phyloP scores from a whole-genome alignment of 2,329 filamentous ascomycete genomes.

The Volutella citrinella region DNA sequence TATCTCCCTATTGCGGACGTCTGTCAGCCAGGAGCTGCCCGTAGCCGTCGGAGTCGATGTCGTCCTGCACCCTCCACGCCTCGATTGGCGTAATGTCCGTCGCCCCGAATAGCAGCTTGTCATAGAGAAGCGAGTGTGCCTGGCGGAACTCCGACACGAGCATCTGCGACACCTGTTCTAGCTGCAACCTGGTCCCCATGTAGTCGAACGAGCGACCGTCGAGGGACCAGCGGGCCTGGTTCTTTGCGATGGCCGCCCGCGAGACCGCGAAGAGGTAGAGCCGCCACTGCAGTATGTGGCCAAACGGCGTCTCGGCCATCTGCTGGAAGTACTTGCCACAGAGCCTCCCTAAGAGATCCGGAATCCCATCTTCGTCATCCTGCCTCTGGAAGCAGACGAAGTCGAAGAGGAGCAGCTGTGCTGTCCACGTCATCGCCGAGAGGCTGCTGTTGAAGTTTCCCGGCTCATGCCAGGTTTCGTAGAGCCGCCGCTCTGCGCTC shows the following conservation, averaged over 20 bases:
- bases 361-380: slow-evolving; percentile 3
- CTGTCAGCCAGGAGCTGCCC: background rate
- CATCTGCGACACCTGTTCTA: slow-evolving; percentile 2
- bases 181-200: background rate
- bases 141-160: background rate
- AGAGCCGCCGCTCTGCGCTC: background rate
- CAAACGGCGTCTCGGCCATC: slow-evolving; percentile 5
- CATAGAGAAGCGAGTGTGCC: slow-evolving; percentile 2
- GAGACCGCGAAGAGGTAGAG: background rate
- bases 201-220: background rate
- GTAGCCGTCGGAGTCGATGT: background rate
- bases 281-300: too few relatives aligned
- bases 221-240: slow-evolving; percentile 1
- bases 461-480: background rate
- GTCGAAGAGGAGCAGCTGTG: slow-evolving; percentile 4
- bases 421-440: slow-evolving; percentile 1
- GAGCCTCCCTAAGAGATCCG: slow-evolving; percentile 3
- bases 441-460: slow-evolving; percentile 2
- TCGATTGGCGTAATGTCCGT: background rate
- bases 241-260: background rate
- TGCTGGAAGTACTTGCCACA: slow-evolving; percentile 4
- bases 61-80: background rate
- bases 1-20: background rate
- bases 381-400: slow-evolving; percentile 5
- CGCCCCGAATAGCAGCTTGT: slow-evolving; percentile 2